These are phyloP conservation scores for Telopea speciosissima DNA, from an alignment of 177 flowering plant genomes.

Conservation along the genomic window DNA sequence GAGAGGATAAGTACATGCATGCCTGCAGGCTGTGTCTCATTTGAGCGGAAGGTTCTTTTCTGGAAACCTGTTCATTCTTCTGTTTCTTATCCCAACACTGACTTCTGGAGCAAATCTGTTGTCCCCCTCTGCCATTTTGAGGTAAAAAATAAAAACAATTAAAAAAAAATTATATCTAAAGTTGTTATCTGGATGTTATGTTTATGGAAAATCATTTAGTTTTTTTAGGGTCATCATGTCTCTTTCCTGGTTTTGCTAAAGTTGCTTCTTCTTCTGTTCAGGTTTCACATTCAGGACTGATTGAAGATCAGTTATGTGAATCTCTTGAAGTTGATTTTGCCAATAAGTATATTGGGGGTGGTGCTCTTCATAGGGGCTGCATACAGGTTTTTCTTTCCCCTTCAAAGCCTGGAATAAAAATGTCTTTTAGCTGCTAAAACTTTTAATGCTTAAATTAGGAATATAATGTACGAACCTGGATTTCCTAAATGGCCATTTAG, in stretches of 20 bases:
- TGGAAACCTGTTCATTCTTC: constrained; percentile 17
- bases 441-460: no score
- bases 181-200: constrained; percentile 1
- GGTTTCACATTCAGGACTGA: constrained; percentile 59
- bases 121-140: constrained; percentile 56
- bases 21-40: constrained; percentile 65
- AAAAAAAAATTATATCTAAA: not conserved
- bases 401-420: not conserved
- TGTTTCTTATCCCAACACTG: constrained; percentile 45
- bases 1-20: constrained; percentile 53
- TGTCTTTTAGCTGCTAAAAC: no score
- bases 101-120: constrained; percentile 63
- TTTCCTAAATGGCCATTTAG: no score
- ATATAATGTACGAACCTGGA: no score
- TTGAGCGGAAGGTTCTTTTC: constrained; percentile 87
- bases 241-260: not conserved
- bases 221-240: not conserved
- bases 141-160: constrained; percentile 35
- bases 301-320: constrained; percentile 64
- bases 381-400: constrained; percentile 48
- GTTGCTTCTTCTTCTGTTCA: constrained; percentile 14
- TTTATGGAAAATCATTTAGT: not conserved
- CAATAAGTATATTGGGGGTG: constrained; percentile 85
- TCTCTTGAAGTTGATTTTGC: constrained; percentile 97
- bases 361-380: constrained; percentile 81